Conservation (phyloP, 139 green algal genomes). For the Chlamydomonas incerta region DNA sequence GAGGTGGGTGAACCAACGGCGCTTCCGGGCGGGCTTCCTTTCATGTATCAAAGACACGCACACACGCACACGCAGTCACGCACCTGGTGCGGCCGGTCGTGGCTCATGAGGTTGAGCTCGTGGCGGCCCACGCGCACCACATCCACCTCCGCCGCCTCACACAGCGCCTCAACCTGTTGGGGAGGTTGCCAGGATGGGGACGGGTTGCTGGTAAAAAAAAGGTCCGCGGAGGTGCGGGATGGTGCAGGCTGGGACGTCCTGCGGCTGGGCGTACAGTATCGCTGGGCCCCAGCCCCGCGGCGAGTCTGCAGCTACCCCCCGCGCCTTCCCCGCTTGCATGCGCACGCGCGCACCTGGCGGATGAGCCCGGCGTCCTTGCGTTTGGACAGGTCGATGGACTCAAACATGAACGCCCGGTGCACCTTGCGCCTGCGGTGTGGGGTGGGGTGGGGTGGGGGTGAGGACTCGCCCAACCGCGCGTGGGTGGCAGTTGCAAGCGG, state of each 20-base stretch:
- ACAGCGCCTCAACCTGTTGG: conserved; percentile 33
- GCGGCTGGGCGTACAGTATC: too few species aligned
- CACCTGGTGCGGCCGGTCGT: conserved; percentile 85
- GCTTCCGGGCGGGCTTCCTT: too few species aligned
- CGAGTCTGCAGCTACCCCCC: too few species aligned
- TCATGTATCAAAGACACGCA: too few species aligned
- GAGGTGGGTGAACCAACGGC: too few species aligned
- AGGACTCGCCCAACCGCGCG: background rate
- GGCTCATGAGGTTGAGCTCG: conserved; percentile 89
- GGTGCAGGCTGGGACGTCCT: too few species aligned
- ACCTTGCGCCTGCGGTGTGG: conserved; percentile 8
- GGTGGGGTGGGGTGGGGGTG: background rate
- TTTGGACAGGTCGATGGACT: conserved; percentile 56
- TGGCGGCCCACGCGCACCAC: conserved; percentile 76
- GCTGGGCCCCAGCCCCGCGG: too few species aligned
- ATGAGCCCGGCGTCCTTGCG: conserved; percentile 72
- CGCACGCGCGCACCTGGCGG: background rate
- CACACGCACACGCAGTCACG: background rate
- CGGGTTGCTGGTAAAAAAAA: too few species aligned
- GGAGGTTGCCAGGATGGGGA: too few species aligned
- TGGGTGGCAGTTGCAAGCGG: too few species aligned
- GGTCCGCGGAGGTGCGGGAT: too few species aligned
- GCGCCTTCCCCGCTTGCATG: too few species aligned
- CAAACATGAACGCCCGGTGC: background rate
- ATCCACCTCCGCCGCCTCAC: conserved; percentile 41